Evolutionary conservation across 2,329 filamentous ascomycete genomes (phyloP), one percentile per base, ranked within the genome.

Genomic region (Pestalotiopsis sp.): DNA sequence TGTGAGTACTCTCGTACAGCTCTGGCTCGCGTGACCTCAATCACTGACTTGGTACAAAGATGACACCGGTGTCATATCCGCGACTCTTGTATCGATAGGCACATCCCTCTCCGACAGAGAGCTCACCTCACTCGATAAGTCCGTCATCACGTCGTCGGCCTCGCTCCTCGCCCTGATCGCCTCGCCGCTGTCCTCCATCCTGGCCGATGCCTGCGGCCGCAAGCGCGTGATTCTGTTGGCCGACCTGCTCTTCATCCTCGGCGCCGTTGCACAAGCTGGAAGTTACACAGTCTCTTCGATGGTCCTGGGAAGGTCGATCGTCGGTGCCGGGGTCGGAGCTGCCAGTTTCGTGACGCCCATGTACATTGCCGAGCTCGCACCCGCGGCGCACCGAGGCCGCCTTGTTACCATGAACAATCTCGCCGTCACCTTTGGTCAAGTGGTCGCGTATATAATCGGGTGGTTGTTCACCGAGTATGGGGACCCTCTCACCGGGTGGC

Each of bases 321-420:
- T 95, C 2, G 92, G 92, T 35, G 83, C 89, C 0, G 92, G 89
- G 0, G 90, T 95, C 0, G 92, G 92, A 17, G 89, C 89, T 2
- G 92, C 92, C 9, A 94, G 91, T 75, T 92, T 97, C 73, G 92
- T 97, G 3, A 91, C 93, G 38, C 94, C 94, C 59, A 79, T 98
- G 73, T 97, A 97, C 80, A 95, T 98, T 68, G 91, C 92, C 9
- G 95, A 98, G 79, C 83, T 97, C 13, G 90, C 93, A 3, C 94
- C 95, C 0, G 88, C 92, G 1, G 85, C 88, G 24, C 88, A 92
- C 69, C 84, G 95, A 66, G 95, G 95, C 14, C 83, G 92, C 55
- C 82, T 98, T 55, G 92, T 98, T 3, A 97, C 94, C 1, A 87
- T 96, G 67, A 91, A 93, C 68, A 89, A 91, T 30, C 81, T 98